Conservation (phyloP, 371 early-diverging fungal species). For the Sporodiniella umbellata region DNA sequence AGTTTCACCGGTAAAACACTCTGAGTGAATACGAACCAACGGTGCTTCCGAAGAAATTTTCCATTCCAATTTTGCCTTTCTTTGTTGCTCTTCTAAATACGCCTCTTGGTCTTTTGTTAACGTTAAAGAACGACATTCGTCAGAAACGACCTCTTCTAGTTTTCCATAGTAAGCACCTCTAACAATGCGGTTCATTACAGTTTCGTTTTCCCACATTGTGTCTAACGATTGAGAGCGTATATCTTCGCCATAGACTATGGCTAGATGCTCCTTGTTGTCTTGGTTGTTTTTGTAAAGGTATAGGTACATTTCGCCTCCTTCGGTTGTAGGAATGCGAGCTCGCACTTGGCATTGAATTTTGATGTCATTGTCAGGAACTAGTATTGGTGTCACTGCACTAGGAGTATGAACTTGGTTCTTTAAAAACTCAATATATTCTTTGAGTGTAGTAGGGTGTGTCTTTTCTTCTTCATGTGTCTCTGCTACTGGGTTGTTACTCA, state of each 20-base stretch:
- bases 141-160: slow-evolving; percentile 47
- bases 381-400: slow-evolving; percentile 37
- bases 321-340: slow-evolving; percentile 84
- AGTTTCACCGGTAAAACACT: slow-evolving; percentile 97
- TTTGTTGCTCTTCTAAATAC: slow-evolving; percentile 40
- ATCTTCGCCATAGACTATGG: slow-evolving; percentile 87
- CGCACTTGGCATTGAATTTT: slow-evolving; percentile 70
- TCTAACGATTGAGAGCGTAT: slow-evolving; percentile 73
- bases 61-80: slow-evolving; percentile 30
- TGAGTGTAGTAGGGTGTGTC: slow-evolving; percentile 33
- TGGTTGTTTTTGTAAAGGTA: slow-evolving; percentile 82
- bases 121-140: slow-evolving; percentile 32
- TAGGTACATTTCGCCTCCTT: slow-evolving; percentile 80
- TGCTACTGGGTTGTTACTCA: slow-evolving; percentile 19
- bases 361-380: slow-evolving; percentile 24
- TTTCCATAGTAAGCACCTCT: slow-evolving; percentile 76
- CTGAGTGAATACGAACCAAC: slow-evolving; percentile 91
- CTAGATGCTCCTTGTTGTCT: slow-evolving; percentile 90
- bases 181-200: slow-evolving; percentile 72
- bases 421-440: slow-evolving; percentile 44
- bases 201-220: slow-evolving; percentile 61
- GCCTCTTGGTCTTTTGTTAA: slow-evolving; percentile 33
- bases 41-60: slow-evolving; percentile 44
- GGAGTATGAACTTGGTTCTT: slow-evolving; percentile 47
- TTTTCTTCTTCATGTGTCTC: slow-evolving; percentile 4